Percentiles rank a stretch among this genome's conserved stretches.
Evolutionary conservation across 352 stramenopile species (phyloP).

Genomic region (Pythium guiyangense): DNA sequence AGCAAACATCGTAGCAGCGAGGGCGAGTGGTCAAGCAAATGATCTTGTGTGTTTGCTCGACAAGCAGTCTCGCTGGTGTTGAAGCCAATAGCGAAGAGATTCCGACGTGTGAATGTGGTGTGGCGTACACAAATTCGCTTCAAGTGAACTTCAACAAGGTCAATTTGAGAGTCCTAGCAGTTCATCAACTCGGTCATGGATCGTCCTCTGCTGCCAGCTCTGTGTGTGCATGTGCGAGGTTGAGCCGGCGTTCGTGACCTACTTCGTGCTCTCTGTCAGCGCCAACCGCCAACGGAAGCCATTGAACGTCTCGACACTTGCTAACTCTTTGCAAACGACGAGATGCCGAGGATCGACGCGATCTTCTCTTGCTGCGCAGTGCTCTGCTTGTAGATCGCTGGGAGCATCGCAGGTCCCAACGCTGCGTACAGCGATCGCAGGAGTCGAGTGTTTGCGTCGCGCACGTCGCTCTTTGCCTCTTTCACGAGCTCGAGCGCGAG

Average conservation of each 20-base stretch:
- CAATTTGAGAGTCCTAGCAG: no score
- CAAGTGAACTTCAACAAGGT: no score
- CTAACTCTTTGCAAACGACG: conserved; percentile 4
- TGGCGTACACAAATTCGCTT: no score
- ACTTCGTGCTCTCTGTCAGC: no score
- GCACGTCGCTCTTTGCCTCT: conserved; percentile 68
- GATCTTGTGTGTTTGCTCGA: no score
- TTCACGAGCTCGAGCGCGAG: conserved; percentile 68
- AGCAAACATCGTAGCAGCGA: conserved; percentile 8
- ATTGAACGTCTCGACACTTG: no score
- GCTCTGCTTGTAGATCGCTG: conserved; percentile 41
- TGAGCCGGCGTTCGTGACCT: not conserved
- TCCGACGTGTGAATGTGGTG: not conserved
- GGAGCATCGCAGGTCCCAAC: conserved; percentile 18
- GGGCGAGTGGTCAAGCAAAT: not conserved
- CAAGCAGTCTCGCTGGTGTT: not conserved
- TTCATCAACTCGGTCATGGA: no score
- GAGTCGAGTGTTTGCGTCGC: conserved; percentile 45
- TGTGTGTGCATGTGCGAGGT: no score
- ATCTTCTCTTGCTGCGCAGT: conserved; percentile 52
- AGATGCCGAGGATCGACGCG: conserved; percentile 30
- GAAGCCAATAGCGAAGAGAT: not conserved
- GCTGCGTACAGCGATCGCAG: conserved; percentile 24
- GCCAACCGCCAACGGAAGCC: no score
- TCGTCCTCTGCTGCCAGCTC: no score